Base-by-base conservation (phyloP, 2,329 filamentous ascomycete genomes). In the Chaetomium strumarium region DNA sequence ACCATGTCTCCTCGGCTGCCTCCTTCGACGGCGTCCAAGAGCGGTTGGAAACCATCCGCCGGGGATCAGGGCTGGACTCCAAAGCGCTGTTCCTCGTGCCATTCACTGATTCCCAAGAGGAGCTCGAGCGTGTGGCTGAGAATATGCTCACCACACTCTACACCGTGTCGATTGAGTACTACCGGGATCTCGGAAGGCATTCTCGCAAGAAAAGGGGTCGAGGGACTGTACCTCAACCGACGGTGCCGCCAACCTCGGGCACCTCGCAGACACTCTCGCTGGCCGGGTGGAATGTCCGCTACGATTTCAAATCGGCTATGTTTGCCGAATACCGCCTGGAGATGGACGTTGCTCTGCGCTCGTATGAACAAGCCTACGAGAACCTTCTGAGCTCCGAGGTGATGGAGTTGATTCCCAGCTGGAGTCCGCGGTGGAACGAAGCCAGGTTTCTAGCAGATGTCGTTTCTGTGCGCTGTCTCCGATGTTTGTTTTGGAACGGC, bases 271-370 rank as follows among this genome's bases (percentile, higher is more conserved):
- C 87, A 0, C 71, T 96, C n/a, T 88, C 90, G 1, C 75, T 85
- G 10, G 84, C 90, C 39, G 91, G 89, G 3, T 99, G 92, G 93
- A 90, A 90, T 63, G 85, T 95, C 49, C 85, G 92, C 14, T 96
- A 96, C 68, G 92, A 99, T 64, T 90, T 95, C 72, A 99, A 99
- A 67, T 78, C 91, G 16, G 92, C 86, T 7, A 76, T 96, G 0
- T 88, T 97, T 64, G 89, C 91, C 29, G 92, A 97, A 65, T 96
- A 95, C 60, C 82, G 93, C 9, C 88, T 95, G 65, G 93, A 97
- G 67, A 88, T 92, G 78, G 92, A 96, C 64, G 84, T 83, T 19
- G 90, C 93, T 0, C 77, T 89, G 63, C 82, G 90, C 40, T 90
- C 89, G 49, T 96, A 91, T 61, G 89, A 93, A 64, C 85, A 85